These are phyloP conservation scores for Calonectria hongkongensis DNA, from an alignment of 2,329 filamentous ascomycete genomes.

Conservation along the genomic window DNA sequence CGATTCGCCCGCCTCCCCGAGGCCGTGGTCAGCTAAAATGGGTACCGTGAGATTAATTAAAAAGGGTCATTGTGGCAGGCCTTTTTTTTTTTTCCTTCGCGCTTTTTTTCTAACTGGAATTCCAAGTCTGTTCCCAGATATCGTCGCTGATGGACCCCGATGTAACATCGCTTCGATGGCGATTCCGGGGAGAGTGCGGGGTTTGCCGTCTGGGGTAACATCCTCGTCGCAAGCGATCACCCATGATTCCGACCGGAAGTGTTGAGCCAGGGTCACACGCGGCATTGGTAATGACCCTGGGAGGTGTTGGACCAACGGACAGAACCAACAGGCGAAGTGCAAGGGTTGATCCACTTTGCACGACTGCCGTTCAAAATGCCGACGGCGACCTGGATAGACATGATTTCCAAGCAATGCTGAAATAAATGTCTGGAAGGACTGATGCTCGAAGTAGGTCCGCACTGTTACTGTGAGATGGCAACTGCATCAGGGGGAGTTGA, in stretches of 20 bases:
- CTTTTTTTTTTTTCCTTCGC: not conserved
- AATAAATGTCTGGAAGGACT: too few relatives aligned
- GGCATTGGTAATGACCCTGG: not conserved
- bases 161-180: not conserved
- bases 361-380: too few relatives aligned
- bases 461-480: too few relatives aligned
- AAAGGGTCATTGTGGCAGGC: not conserved
- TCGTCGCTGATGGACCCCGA: not conserved
- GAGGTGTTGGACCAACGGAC: not conserved
- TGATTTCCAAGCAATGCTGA: too few relatives aligned
- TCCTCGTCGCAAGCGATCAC: not conserved
- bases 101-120: not conserved
- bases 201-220: slow-evolving; percentile 19
- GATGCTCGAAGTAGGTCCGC: too few relatives aligned
- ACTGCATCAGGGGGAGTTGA: too few relatives aligned
- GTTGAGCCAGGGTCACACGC: slow-evolving; percentile 5
- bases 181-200: slow-evolving; percentile 13
- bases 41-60: too few relatives aligned
- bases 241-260: slow-evolving; percentile 11
- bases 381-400: too few relatives aligned
- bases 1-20: not conserved
- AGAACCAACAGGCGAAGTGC: not conserved
- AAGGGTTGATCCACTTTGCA: not conserved
- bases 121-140: not conserved
- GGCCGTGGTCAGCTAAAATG: not conserved